Evolutionary conservation across 2,329 filamentous ascomycete species (phyloP).

Genomic region (Fusarium bulbicola): DNA sequence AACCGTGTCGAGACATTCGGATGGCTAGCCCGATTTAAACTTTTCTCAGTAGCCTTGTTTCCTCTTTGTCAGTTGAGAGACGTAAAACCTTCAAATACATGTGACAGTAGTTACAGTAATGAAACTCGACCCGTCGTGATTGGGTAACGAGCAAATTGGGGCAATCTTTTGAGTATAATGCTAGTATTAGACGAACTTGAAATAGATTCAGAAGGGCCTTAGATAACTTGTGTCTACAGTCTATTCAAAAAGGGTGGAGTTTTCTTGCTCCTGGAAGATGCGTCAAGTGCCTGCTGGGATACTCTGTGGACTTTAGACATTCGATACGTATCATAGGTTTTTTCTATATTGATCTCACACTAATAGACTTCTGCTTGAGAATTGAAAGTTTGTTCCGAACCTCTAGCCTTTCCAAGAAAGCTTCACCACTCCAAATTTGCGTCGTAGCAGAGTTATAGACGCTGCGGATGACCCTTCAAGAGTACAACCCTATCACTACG

Average conservation of each 20-base stretch:
- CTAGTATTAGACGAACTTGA: neutral
- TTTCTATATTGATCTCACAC: neutral
- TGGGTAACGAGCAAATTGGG: neutral
- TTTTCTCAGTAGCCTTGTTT: neutral
- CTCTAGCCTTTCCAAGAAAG: rapidly evolving
- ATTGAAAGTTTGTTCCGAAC: neutral
- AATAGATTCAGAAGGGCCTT: neutral
- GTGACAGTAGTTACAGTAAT: too few species aligned
- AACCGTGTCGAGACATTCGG: neutral
- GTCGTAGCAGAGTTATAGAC: neutral
- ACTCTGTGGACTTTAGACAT: rapidly evolving
- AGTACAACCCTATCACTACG: rapidly evolving
- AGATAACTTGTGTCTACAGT: rapidly evolving
- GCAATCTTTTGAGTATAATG: neutral
- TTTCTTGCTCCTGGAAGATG: rapidly evolving
- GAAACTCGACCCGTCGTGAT: too few species aligned
- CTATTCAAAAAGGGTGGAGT: rapidly evolving
- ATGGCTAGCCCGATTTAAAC: neutral
- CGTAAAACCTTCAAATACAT: neutral
- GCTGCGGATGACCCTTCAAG: too few species aligned
- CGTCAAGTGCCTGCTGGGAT: neutral
- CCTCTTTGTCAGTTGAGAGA: neutral
- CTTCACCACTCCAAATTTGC: rapidly evolving
- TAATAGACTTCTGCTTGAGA: neutral
- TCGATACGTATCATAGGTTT: neutral